Conservation (phyloP, 768 basidiomycete genomes). For the Lactarius sp. region DNA sequence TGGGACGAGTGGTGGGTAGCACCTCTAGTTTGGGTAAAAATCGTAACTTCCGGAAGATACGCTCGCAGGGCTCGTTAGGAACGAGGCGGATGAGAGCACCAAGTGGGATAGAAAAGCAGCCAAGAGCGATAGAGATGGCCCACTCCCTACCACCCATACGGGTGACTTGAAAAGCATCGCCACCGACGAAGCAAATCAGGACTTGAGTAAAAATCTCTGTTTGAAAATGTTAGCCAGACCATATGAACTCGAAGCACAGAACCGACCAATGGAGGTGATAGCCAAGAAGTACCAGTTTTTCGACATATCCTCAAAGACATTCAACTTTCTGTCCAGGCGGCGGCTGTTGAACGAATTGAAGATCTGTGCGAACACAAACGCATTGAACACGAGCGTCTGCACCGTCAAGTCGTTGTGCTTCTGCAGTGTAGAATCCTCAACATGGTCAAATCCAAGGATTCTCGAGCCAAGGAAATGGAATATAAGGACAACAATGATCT, state of each 20-base stretch:
- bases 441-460: conserved; percentile 59
- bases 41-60: conserved; percentile 46
- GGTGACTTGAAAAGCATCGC: conserved; percentile 86
- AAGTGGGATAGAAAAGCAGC: conserved; percentile 81
- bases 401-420: conserved; percentile 45
- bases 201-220: conserved; percentile 84
- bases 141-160: conserved; percentile 78
- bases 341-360: conserved; percentile 94
- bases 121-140: conserved; percentile 89
- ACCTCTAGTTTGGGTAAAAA: conserved; percentile 61
- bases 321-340: conserved; percentile 76
- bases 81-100: conserved; percentile 75
- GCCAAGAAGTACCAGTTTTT: conserved; percentile 79
- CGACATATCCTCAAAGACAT: conserved; percentile 80
- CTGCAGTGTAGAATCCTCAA: conserved; percentile 30
- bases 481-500: conserved; percentile 74
- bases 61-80: conserved; percentile 77
- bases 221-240: conserved; percentile 7
- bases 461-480: conserved; percentile 80
- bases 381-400: conserved; percentile 91
- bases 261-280: conserved; percentile 77
- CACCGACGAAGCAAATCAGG: conserved; percentile 86
- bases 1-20: conserved; percentile 59
- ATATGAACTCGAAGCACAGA: not conserved
- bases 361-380: conserved; percentile 97